Conservation (phyloP, 345 rosid genomes). For the Sonneratia caseolaris region DNA sequence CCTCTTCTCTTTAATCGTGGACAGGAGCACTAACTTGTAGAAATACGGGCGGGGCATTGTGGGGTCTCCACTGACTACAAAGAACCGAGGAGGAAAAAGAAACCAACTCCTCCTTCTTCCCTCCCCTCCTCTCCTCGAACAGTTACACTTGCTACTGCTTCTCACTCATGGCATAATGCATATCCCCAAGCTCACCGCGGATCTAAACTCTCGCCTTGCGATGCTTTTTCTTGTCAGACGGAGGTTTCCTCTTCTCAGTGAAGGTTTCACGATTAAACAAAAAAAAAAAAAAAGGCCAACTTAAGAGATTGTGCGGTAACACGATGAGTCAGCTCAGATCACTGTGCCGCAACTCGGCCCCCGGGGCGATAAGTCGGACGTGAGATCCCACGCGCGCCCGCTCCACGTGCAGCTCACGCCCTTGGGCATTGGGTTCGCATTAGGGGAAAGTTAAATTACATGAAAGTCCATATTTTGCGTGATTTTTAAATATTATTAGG, state of each 20-base stretch:
- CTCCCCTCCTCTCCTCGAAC: background rate
- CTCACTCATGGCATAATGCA: background rate
- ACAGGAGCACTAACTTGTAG: constrained; percentile 19
- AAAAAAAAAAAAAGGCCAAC: background rate
- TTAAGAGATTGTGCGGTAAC: too few relatives aligned
- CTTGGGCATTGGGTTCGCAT: too few relatives aligned
- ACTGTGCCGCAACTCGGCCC: too few relatives aligned
- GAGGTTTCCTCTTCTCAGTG: constrained; percentile 1
- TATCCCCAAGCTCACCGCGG: constrained; percentile 1
- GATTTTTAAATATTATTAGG: too few relatives aligned
- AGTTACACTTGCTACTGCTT: background rate
- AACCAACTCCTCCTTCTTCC: background rate
- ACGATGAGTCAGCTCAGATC: too few relatives aligned
- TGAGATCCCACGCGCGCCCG: too few relatives aligned
- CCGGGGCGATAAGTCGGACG: too few relatives aligned
- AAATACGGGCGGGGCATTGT: constrained; percentile 22
- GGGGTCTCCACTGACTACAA: background rate
- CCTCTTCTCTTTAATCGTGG: constrained; percentile 16
- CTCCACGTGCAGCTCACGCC: too few relatives aligned
- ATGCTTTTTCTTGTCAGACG: constrained; percentile 11
- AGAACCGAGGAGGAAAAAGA: background rate
- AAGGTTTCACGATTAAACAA: background rate
- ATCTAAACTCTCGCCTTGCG: constrained; percentile 6
- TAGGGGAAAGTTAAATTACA: too few relatives aligned
- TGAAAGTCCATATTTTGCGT: too few relatives aligned